These are phyloP conservation scores for Microstroma glucosiphilum DNA, from an alignment of 1,284 basidiomycete genomes.

Conservation along the genomic window DNA sequence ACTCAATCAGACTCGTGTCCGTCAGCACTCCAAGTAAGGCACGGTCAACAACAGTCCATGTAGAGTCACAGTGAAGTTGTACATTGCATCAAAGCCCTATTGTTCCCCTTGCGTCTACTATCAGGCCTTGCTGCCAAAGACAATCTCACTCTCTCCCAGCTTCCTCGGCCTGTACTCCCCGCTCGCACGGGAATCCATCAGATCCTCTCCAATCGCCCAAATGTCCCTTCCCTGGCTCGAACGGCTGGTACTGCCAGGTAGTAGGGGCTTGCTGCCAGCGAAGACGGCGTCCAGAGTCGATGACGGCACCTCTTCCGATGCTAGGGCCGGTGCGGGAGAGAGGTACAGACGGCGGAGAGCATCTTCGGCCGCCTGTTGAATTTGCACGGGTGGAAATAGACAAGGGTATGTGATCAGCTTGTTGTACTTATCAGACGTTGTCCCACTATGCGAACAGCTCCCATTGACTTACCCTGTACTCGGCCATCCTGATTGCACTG, in stretches of 20 bases:
- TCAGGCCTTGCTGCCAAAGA: conserved; percentile 10
- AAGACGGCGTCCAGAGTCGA: conserved; percentile 27
- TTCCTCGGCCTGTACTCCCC: conserved; percentile 6
- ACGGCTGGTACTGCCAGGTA: neutral
- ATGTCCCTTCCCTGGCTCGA: conserved; percentile 3
- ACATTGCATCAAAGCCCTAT: too few relatives aligned
- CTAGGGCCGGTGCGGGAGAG: conserved; percentile 57
- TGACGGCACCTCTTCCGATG: conserved; percentile 51
- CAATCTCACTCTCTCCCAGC: conserved; percentile 14
- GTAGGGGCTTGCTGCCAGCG: neutral
- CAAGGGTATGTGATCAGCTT: too few relatives aligned
- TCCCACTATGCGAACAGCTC: conserved; percentile 63
- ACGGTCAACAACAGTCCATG: too few relatives aligned
- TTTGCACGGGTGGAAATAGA: conserved; percentile 53
- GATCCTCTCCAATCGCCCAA: conserved; percentile 9
- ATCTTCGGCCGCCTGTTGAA: conserved; percentile 71
- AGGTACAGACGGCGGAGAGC: conserved; percentile 73
- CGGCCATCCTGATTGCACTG: conserved; percentile 86
- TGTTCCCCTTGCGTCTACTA: too few relatives aligned
- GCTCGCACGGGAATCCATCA: neutral
- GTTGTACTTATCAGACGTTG: conserved; percentile 61
- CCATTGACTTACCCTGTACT: conserved; percentile 62
- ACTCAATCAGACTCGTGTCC: too few relatives aligned
- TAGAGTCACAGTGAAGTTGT: too few relatives aligned
- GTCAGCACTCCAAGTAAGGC: too few relatives aligned